Evolutionary conservation across 176 grass and related monocot genomes (phyloP), one percentile per base, ranked within the genome.

Genomic region (Thalia dealbata): DNA sequence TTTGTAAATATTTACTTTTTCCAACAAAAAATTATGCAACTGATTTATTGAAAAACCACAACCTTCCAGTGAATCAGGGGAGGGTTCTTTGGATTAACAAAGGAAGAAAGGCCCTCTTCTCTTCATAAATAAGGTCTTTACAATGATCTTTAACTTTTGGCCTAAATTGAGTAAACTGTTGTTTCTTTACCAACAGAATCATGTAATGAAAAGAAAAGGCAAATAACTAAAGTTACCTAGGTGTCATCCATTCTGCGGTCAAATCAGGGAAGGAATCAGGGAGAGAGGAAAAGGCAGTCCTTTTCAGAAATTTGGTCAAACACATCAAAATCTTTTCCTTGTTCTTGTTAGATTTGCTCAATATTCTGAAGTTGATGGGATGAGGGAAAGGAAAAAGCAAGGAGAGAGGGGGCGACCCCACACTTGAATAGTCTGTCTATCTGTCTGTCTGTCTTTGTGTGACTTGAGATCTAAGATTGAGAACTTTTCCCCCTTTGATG

Each of bases 261-360:
- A 80, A 87, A 78, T 75, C 75, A 76, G 24, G 65, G 25, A 22
- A 68, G 65, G 65, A 68, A 68, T 68, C 65, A 68, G 65, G 62
- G 27, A 68, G 65, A 27, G 27, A 7, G 10, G 25, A 67, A 26
- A 43, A 27, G 59, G 74, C 78, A 23, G 55, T 54, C 44, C 54
- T 56, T 63, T 45, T 45, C 55, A 24, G 61, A 74, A 73, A 14
- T 21, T 43, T 81, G 74, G 83, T 92, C 83, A 88, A 84, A 86
- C 80, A 85, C 79, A 46, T 38, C 32, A 79, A 73, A 56, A 86
- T 92, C 86, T 86, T 86, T 88, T 81, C 72, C 78, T 80, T 81
- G 74, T 82, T 70, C 72, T 75, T 54, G 83, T 81, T 76, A 79
- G 79, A 88, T 91, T 70, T 82, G 75, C 81, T 82, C 69, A 77